Evolutionary conservation across 2,329 filamentous ascomycete genomes (phyloP), one percentile per base, ranked within the genome.

Genomic region (Septoria petroselini): DNA sequence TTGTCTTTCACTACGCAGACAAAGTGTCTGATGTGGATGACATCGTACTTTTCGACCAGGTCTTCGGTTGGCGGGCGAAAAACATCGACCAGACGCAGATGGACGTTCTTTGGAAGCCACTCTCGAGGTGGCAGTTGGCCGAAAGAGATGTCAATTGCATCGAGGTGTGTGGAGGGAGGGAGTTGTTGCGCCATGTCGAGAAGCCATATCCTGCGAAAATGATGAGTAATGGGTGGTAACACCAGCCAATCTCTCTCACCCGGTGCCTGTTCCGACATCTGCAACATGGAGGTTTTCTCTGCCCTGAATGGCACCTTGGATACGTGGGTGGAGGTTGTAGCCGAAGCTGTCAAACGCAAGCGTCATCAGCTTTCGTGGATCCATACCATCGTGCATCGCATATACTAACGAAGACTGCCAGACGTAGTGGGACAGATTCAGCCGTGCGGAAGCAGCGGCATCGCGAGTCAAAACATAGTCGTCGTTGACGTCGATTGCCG

Each of bases 11-110:
- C 49, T 1, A 58, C 54, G 27, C 58, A 57, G 12, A 58, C 49
- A 44, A 64, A 60, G 31, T 60, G 55, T 30, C 61, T 55, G 23
- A 64, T 52, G 41, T 63, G 57, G 8, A 64, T 51, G 8, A 64
- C 44, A 44, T 63, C 62, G 52, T 58, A 64, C 15, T 49, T 44
- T 23, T 49, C 35, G 23, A 45, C 8, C 50, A 55, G 18, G 40
- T 50, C 48, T 11, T 50, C 44, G 4, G 61, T 56, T 9, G 57
- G 31, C 2, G 51, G 51, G 1, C 42, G 38, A 25, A 58, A 53
- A 6, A 61, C 39, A 30, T 64, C 59, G 25, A 55, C 52, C 8
- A 52, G 50, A 8, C 51, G 31, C 6, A 63, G 47, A 4, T 48
- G 48, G 12, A 61, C 41, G 30, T 63, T 34, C 4, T n/a, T 19